Base-by-base conservation (phyloP, 2,329 filamentous ascomycete species). In the Penicillium expansum region DNA sequence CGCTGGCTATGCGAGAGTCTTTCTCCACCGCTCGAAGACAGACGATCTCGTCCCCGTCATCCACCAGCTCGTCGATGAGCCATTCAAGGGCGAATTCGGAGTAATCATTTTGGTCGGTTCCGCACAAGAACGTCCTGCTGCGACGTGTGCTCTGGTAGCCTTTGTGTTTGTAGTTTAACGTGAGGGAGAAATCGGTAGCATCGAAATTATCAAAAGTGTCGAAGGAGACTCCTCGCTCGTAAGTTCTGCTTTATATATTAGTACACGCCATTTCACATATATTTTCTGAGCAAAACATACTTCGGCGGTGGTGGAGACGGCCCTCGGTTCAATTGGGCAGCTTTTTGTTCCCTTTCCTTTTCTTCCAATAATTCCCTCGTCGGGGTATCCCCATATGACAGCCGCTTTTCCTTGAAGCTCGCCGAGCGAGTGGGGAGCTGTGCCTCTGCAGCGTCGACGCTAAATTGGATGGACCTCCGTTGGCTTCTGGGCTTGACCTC, bases 61-160 rank as follows among this genome's bases (percentile, higher is more conserved):
- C 92, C 39, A 96, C 91, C 55, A 96, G 82, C 75, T 96, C 91
- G 67, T 95, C 91, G 38, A 97, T 84, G 49, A 96, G 82, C 92
- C 92, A 97, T 74, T 95, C 90, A 18, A 97, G 80, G 16, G 92
- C 92, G 74, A 93, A 94, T 61, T 96, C 90, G 7, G 91, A 96
- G 74, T 96, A 96, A 57, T 91, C 85, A 66, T 96, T 92, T 68
- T 93, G 90, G 74, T 96, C 92, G 18, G 92, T 89, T 20, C 92
- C 92, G 62, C 92, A 93, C 71, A 97, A 86, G 67, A 96, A 96
- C 9, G 91, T 95, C 52, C 92, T 86, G 52, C 90, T 94, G 58
- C 90, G 84, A 59, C 91, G 87, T 41, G 86, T 87, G 62, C 87
- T 87, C 65, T 90, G 86, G 74, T 94, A 96, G 62, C 92, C 91